Evolutionary conservation across 2,329 filamentous ascomycete genomes (phyloP).

Genomic region (Talaromyces islandicus): DNA sequence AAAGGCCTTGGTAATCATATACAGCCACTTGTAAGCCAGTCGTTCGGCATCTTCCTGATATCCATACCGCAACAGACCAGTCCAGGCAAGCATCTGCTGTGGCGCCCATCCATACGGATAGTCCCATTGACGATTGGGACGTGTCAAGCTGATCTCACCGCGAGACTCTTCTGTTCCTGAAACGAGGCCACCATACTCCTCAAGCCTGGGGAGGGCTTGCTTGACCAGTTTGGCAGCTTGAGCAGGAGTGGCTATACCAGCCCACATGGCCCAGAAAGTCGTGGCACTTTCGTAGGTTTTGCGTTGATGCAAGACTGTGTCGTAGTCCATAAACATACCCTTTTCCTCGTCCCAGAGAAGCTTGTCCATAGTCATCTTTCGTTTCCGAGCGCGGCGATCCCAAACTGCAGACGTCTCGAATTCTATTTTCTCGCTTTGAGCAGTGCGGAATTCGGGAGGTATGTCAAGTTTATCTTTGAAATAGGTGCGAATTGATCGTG

Average conservation of each 20-base stretch:
- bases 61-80: constrained; percentile 82
- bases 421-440: constrained; percentile 59
- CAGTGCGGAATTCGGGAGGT: constrained; percentile 72
- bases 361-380: constrained; percentile 82
- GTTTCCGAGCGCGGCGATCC: constrained; percentile 80
- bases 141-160: constrained; percentile 68
- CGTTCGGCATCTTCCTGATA: constrained; percentile 86
- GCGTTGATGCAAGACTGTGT: constrained; percentile 74
- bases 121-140: constrained; percentile 96
- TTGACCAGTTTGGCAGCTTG: constrained; percentile 81
- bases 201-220: constrained; percentile 78
- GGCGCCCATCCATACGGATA: constrained; percentile 98
- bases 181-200: constrained; percentile 78
- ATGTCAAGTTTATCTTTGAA: constrained; percentile 81
- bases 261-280: constrained; percentile 97
- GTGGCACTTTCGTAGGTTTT: constrained; percentile 85
- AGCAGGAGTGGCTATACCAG: constrained; percentile 74
- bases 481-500: constrained; percentile 72
- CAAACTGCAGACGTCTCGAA: constrained; percentile 78
- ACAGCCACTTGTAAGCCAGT: constrained; percentile 91
- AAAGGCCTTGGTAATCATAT: constrained; percentile 97
- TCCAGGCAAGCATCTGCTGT: constrained; percentile 98
- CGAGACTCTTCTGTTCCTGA: constrained; percentile 87
- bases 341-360: constrained; percentile 87
- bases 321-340: constrained; percentile 97